Percentiles rank a stretch among this genome's conserved stretches.
phyloP scores from a whole-genome alignment of 805 yeast species.

The Wickerhamiella spandovensis region DNA sequence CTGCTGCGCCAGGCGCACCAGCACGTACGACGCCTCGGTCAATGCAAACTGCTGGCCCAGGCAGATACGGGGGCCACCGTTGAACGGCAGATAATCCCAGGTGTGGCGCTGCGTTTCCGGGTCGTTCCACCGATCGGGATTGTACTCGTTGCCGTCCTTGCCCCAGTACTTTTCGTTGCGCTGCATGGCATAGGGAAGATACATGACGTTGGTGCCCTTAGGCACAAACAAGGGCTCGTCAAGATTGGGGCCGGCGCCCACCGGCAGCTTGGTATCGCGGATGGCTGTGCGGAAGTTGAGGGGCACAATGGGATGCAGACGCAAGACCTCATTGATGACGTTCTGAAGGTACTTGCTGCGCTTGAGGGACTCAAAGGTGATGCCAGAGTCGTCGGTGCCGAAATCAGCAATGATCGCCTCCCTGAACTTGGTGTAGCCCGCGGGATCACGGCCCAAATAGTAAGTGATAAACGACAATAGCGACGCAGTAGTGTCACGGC shows the following conservation, averaged over 20 bases:
- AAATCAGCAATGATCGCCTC: slow-evolving; percentile 27
- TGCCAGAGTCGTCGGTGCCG: slow-evolving; percentile 18
- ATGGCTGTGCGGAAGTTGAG: slow-evolving; percentile 34
- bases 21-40: slow-evolving; percentile 35
- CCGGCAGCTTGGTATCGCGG: slow-evolving; percentile 35
- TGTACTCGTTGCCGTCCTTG: slow-evolving; percentile 31
- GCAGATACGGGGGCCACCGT: slow-evolving; percentile 45
- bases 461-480: slow-evolving; percentile 33
- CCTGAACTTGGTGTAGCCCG: slow-evolving; percentile 25
- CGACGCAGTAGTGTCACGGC: slow-evolving; percentile 44
- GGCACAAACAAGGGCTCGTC: slow-evolving; percentile 29
- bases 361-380: slow-evolving; percentile 37
- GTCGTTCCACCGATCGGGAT: slow-evolving; percentile 38
- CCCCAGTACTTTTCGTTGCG: slow-evolving; percentile 32
- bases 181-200: slow-evolving; percentile 32
- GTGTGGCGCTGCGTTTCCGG: slow-evolving; percentile 19
- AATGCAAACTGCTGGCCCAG: slow-evolving; percentile 45
- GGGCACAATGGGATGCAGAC: slow-evolving; percentile 42
- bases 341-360: slow-evolving; percentile 34
- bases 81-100: slow-evolving; percentile 40
- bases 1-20: slow-evolving; percentile 29
- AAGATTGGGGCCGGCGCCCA: slow-evolving; percentile 37
- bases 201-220: slow-evolving; percentile 33
- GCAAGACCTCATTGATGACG: slow-evolving; percentile 35
- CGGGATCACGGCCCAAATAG: slow-evolving; percentile 31